A percentile compares a stretch with the other conserved stretches of the same genome.
Conservation (phyloP, 202 grass and related monocot genomes). For the Panicum hallii region DNA sequence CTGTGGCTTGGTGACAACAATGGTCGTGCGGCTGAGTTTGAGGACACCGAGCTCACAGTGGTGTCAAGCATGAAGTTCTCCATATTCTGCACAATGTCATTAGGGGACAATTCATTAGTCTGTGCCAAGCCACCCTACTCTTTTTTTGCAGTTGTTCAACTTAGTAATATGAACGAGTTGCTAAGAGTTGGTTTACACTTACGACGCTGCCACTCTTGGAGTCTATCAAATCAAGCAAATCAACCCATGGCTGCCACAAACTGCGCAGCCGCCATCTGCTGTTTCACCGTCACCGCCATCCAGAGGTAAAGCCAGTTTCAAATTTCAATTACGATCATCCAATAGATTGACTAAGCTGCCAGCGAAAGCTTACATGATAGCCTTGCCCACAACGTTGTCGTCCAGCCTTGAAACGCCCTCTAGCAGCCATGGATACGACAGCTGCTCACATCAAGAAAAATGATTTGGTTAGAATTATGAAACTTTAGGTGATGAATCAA, state of each 20-base stretch:
- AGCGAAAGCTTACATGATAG: constrained; percentile 33
- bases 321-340: neutral
- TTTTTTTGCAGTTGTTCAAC: neutral
- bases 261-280: constrained; percentile 37
- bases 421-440: constrained; percentile 60
- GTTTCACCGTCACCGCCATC: constrained; percentile 45
- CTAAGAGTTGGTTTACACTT: neutral
- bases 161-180: neutral
- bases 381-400: constrained; percentile 38
- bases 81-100: constrained; percentile 49
- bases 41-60: constrained; percentile 22
- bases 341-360: neutral
- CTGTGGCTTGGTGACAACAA: neutral
- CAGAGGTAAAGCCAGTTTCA: constrained; percentile 15
- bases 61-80: constrained; percentile 66
- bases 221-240: constrained; percentile 34
- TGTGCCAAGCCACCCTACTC: neutral
- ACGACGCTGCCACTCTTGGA: constrained; percentile 52
- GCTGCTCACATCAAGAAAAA: constrained; percentile 41
- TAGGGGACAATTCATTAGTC: too few relatives aligned
- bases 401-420: constrained; percentile 60
- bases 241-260: constrained; percentile 42
- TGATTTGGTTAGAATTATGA: neutral
- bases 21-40: neutral
- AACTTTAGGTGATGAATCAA: neutral